Percentiles rank a stretch among this genome's conserved stretches.
Evolutionary conservation across 148 eudicot species (phyloP).

Genomic region (Rheum nobile): DNA sequence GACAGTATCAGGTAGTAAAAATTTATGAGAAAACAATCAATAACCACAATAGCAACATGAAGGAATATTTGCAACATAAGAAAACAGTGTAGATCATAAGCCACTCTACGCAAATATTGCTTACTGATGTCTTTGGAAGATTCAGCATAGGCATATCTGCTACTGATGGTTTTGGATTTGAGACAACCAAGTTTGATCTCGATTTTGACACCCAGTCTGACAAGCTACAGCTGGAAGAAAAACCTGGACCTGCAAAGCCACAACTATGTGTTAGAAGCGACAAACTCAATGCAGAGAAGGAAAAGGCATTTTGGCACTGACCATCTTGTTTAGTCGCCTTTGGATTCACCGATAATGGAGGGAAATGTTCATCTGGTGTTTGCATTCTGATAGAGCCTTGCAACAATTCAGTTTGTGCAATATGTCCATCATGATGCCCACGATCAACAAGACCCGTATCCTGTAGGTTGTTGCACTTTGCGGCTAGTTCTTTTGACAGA

Average conservation of each 20-base stretch:
- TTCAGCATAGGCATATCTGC: constrained; percentile 9
- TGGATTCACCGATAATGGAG: constrained; percentile 12
- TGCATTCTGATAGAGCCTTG: constrained; percentile 10
- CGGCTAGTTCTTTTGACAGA: constrained; percentile 13
- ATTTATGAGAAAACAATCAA: not conserved
- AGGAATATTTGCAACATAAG: too few relatives aligned
- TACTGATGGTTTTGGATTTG: constrained; percentile 13
- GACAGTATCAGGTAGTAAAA: not conserved
- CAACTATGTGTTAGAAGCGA: not conserved
- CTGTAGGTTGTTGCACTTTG: constrained; percentile 12
- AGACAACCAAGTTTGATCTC: constrained; percentile 17
- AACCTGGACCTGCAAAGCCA: constrained; percentile 24
- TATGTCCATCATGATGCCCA: constrained; percentile 12
- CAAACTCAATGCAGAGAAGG: not conserved
- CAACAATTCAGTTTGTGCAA: constrained; percentile 10
- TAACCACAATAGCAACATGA: not conserved
- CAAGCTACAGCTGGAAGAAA: constrained; percentile 18
- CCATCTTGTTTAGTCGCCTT: constrained; percentile 15
- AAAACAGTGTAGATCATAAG: not conserved
- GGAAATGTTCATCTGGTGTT: constrained; percentile 14
- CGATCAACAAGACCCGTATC: constrained; percentile 10
- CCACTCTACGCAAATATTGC: constrained; percentile 3
- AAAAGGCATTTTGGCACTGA: constrained; percentile 3
- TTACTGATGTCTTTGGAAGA: constrained; percentile 23
- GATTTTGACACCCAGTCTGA: constrained; percentile 20